phyloP scores from a whole-genome alignment of 2,329 filamentous ascomycete species.

The Ophiostoma populinum region DNA sequence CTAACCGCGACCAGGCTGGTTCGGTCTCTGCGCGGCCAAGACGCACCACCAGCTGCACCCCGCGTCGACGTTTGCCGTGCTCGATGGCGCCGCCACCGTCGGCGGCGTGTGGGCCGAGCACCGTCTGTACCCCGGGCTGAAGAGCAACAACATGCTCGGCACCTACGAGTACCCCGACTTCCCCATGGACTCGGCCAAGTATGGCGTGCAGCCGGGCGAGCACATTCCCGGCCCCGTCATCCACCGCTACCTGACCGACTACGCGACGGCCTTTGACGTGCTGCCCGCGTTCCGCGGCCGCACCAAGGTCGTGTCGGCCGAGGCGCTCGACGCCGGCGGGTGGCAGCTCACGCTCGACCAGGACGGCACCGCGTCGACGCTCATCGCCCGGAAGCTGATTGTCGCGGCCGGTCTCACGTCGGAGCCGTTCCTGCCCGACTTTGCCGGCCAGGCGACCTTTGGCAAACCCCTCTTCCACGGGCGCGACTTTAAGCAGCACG shows the following conservation, averaged over 20 bases:
- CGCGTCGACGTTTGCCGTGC: slow-evolving; percentile 32
- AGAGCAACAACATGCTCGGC: slow-evolving; percentile 57
- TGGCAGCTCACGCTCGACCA: slow-evolving; percentile 24
- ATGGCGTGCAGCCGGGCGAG: slow-evolving; percentile 26
- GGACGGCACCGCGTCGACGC: slow-evolving; percentile 11
- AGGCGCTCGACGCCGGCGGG: slow-evolving; percentile 23
- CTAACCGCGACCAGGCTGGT: slow-evolving; percentile 13
- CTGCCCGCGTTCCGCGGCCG: slow-evolving; percentile 22
- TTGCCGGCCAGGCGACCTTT: slow-evolving; percentile 29
- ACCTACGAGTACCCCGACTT: slow-evolving; percentile 61
- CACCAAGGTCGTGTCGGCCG: slow-evolving; percentile 24
- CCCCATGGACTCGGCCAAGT: slow-evolving; percentile 42
- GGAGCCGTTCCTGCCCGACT: slow-evolving; percentile 27
- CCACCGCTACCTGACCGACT: slow-evolving; percentile 29
- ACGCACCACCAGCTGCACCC: slow-evolving; percentile 43
- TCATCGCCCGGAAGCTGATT: slow-evolving; percentile 29
- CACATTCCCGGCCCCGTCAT: slow-evolving; percentile 30
- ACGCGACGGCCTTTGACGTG: slow-evolving; percentile 26
- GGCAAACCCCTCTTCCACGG: slow-evolving; percentile 30
- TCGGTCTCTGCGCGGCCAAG: slow-evolving; percentile 42
- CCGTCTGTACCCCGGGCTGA: slow-evolving; percentile 50
- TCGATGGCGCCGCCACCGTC: slow-evolving; percentile 38
- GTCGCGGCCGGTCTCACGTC: slow-evolving; percentile 39
- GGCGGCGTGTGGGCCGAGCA: slow-evolving; percentile 57
- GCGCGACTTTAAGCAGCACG: slow-evolving; percentile 26